Base-by-base conservation (phyloP, 2,329 filamentous ascomycete genomes). In the Penicillium sp. region DNA sequence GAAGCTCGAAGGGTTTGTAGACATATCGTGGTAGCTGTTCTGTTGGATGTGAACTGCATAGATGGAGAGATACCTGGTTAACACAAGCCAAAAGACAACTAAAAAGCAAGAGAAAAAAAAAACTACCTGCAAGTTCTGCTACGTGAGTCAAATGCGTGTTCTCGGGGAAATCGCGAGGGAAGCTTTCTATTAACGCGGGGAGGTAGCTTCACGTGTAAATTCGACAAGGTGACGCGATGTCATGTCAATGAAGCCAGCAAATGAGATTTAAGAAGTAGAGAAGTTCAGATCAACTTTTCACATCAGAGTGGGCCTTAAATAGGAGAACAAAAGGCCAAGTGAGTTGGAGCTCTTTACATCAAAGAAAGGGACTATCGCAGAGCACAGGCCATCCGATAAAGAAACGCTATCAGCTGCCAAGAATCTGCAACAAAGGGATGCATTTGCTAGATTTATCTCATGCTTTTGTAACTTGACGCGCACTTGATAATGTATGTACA, bases 311-410 rank as follows among this genome's bases (percentile, higher is more conserved):
- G 21, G 23, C 27, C 37, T 29, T 29, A 9, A 29, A 38, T 21
- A 1, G 23, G 23, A 27, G 21, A 23, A 21, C 1, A 23, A 15
- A 32, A 21, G 15, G n/a, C 27, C 16, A 13, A 31, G 9, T 27
- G 35, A 10, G 18, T 13, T 12, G 21, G 35, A 40, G 29, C 16
- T 41, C 23, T 49, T 5, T 34, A 27, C 16, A 25, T 6, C 34
- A 15, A 34, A 31, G 25, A 39, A 23, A 34, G 25, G 7, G 23
- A 42, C n/a, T 18, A n/a, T 38, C 4, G 21, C 13, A 40, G 18
- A 25, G 52, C 52, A 54, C 52, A n/a, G 46, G 27, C 46, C 52
- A 39, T 16, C 39, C 7, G 48, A 50, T 50, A 45, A 50, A 25
- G 46, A 32, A 41, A 44, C 29, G 47, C 16, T 42, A 27, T 16